Conservation (phyloP, 139 green algal genomes). For the Tetraselmis chui region DNA sequence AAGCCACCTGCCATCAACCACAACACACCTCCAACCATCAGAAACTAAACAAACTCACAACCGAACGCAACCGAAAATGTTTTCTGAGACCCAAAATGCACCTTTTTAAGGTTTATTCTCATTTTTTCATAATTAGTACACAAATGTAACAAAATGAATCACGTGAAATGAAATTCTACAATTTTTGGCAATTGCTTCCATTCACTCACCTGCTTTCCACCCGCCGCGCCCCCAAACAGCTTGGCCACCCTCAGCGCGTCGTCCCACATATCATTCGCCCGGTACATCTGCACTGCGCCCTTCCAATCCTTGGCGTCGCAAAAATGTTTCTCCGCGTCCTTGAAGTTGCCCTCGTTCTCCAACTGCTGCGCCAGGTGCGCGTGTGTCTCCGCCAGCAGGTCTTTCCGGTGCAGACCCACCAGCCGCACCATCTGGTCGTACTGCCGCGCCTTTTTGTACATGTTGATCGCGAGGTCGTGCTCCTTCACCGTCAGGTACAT, state of each 20-base stretch:
- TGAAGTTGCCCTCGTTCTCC: constrained; percentile 48
- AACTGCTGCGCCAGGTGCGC: constrained; percentile 49
- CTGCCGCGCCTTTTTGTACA: constrained; percentile 69
- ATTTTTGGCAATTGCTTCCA: no score
- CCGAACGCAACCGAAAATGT: not conserved
- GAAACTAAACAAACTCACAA: not conserved
- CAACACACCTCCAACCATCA: not conserved
- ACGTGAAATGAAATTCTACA: no score
- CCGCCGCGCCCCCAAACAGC: constrained; percentile 55
- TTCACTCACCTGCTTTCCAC: constrained; percentile 62
- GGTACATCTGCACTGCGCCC: constrained; percentile 73
- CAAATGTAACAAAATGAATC: no score
- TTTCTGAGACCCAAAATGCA: not conserved
- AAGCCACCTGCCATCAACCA: constrained; percentile 72
- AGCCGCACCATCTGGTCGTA: constrained; percentile 71
- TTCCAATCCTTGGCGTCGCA: constrained; percentile 75
- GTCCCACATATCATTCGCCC: constrained; percentile 51
- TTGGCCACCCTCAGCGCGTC: constrained; percentile 77
- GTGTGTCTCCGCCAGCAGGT: constrained; percentile 33
- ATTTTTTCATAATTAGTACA: not conserved
- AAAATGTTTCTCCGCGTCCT: constrained; percentile 74
- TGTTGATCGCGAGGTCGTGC: constrained; percentile 64
- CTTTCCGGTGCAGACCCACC: constrained; percentile 49
- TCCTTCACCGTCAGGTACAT: constrained; percentile 59
- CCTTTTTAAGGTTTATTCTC: not conserved